These are phyloP conservation scores for Wallacemonas collosoma DNA, from an alignment of 208 protist genomes.

Conservation along the genomic window DNA sequence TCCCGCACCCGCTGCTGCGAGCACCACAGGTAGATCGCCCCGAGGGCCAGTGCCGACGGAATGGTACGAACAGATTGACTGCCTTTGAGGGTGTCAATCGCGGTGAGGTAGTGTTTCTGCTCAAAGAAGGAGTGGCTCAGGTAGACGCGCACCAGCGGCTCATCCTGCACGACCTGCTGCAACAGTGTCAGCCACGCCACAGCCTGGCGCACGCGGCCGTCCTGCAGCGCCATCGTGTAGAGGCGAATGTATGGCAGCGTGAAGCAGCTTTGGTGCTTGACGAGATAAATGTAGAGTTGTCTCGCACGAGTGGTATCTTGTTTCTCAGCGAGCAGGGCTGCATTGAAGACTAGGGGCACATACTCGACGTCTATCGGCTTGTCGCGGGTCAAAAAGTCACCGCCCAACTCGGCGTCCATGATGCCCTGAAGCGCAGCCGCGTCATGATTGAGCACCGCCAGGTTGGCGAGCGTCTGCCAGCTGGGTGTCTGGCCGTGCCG, in stretches of 20 bases:
- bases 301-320: conserved; percentile 39
- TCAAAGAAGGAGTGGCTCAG: conserved; percentile 69
- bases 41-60: conserved; percentile 60
- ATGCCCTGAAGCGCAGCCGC: conserved; percentile 67
- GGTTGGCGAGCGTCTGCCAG: conserved; percentile 70
- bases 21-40: conserved; percentile 61
- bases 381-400: conserved; percentile 42
- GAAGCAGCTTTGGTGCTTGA: conserved; percentile 80
- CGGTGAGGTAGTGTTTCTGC: conserved; percentile 35
- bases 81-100: conserved; percentile 49
- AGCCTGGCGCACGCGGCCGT: conserved; percentile 58
- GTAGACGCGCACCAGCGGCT: conserved; percentile 52
- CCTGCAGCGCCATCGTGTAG: conserved; percentile 56
- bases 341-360: conserved; percentile 83
- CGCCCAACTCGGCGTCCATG: conserved; percentile 72
- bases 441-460: conserved; percentile 56
- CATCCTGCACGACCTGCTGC: conserved; percentile 59
- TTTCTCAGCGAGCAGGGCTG: conserved; percentile 69
- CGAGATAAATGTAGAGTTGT: conserved; percentile 78
- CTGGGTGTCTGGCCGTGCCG: conserved; percentile 38
- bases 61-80: conserved; percentile 31
- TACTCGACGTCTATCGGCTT: conserved; percentile 36
- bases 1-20: conserved; percentile 64
- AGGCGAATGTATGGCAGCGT: conserved; percentile 74
- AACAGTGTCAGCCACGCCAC: conserved; percentile 83